Evolutionary conservation across 1,139 yeast genomes (phyloP).

Genomic region (Debaryomycetaceae sp.): DNA sequence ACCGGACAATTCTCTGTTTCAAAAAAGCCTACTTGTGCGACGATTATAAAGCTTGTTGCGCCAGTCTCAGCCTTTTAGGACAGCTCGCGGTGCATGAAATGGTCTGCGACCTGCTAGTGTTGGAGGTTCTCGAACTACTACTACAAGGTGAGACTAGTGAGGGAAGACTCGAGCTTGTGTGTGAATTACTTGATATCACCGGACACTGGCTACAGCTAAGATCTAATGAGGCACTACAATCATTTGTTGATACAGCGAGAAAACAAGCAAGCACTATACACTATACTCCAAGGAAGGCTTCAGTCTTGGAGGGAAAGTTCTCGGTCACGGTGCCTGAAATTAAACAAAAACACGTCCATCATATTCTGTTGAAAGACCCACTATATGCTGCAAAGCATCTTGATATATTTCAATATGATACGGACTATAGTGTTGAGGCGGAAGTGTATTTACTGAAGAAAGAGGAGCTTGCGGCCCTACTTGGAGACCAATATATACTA

Average conservation of each 20-base stretch:
- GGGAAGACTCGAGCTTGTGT: constrained; percentile 21
- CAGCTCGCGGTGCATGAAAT: constrained; percentile 59
- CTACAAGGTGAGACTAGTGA: constrained; percentile 42
- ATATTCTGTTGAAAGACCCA: no score
- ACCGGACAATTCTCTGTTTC: constrained; percentile 50
- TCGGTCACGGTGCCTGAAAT: no score
- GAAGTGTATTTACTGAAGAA: neutral
- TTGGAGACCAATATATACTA: no score
- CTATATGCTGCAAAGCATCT: no score
- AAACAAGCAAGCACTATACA: no score
- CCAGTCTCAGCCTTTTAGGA: constrained; percentile 42
- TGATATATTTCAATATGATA: neutral
- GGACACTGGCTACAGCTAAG: no score
- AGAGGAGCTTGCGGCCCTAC: no score
- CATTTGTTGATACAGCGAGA: no score
- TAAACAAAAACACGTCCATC: no score
- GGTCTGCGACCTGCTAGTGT: constrained; percentile 47
- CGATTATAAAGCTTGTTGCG: constrained; percentile 32
- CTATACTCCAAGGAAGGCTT: no score
- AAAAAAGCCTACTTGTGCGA: constrained; percentile 41
- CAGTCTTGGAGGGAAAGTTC: no score
- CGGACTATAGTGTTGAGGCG: neutral
- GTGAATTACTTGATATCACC: constrained; percentile 18
- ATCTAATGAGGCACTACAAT: no score
- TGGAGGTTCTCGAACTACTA: constrained; percentile 55